phyloP scores from a whole-genome alignment of 768 basidiomycete species.

The Suillus alpinus region DNA sequence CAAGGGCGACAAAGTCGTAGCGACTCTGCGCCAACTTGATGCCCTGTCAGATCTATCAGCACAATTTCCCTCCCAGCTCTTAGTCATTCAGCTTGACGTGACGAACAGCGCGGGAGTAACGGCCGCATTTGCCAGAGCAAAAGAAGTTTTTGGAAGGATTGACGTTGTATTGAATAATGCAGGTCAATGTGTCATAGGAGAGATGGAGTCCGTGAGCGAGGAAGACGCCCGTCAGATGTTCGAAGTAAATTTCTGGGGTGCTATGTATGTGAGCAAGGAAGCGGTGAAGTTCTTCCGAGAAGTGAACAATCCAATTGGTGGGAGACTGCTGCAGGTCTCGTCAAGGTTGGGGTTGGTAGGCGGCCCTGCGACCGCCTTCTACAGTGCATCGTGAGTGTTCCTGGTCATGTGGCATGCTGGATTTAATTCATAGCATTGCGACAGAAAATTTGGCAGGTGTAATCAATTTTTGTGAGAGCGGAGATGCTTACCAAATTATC shows the following conservation, averaged over 20 bases:
- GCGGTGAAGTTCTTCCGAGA: conserved; percentile 36
- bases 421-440: not conserved
- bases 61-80: conserved; percentile 24
- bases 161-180: conserved; percentile 40
- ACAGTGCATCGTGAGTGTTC: conserved; percentile 25
- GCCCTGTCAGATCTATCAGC: conserved; percentile 26
- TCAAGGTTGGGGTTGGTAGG: conserved; percentile 32
- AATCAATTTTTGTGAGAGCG: not conserved
- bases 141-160: conserved; percentile 29
- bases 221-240: conserved; percentile 32
- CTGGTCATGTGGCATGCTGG: not conserved
- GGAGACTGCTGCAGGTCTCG: conserved; percentile 37
- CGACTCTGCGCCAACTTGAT: conserved; percentile 40
- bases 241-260: conserved; percentile 38
- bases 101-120: conserved; percentile 19
- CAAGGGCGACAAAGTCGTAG: conserved; percentile 37
- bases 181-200: conserved; percentile 24
- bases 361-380: conserved; percentile 13
- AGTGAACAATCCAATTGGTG: conserved; percentile 36
- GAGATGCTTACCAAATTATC: not conserved
- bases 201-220: conserved; percentile 35
- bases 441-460: conserved; percentile 5
- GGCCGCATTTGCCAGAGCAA: conserved; percentile 26
- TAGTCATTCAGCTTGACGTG: conserved; percentile 34
- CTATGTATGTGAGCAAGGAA: conserved; percentile 26